These are phyloP conservation scores for Chaetomium globosum DNA, from an alignment of 2,329 filamentous ascomycete species.

Conservation along the genomic window DNA sequence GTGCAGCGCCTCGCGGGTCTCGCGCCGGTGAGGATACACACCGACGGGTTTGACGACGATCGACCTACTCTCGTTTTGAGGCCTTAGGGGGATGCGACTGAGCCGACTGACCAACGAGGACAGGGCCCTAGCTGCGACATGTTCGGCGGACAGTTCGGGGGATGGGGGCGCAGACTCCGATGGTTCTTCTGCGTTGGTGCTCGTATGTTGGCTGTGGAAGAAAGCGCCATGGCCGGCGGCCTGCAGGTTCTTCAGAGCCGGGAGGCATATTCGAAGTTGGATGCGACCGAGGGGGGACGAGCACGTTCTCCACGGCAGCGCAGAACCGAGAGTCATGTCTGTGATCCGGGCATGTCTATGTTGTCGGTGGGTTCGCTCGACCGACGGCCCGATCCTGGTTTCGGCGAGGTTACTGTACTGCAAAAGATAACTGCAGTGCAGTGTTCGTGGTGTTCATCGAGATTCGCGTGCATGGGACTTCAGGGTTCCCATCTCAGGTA, in stretches of 20 bases:
- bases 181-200: not conserved
- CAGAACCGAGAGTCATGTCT: constrained; percentile 53
- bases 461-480: not conserved
- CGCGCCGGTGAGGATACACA: constrained; percentile 32
- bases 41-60: constrained; percentile 39
- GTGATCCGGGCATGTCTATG: constrained; percentile 45
- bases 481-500: not conserved
- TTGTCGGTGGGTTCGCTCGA: not conserved
- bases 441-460: not conserved
- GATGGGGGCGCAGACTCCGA: not conserved
- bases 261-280: not conserved
- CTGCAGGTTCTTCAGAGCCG: not conserved
- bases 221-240: not conserved
- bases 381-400: not conserved
- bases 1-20: constrained; percentile 34
- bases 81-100: constrained; percentile 32
- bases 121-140: not conserved
- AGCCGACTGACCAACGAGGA: constrained; percentile 35
- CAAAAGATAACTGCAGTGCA: constrained; percentile 3
- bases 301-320: constrained; percentile 47
- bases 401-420: not conserved
- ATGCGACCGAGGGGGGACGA: constrained; percentile 6
- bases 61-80: constrained; percentile 30
- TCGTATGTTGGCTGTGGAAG: constrained; percentile 12
- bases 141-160: not conserved